Percentiles rank a stretch among this genome's conserved stretches.
These are phyloP conservation scores for Hypoxylon sp. DNA, from an alignment of 2,329 filamentous ascomycete genomes.

Conservation along the genomic window DNA sequence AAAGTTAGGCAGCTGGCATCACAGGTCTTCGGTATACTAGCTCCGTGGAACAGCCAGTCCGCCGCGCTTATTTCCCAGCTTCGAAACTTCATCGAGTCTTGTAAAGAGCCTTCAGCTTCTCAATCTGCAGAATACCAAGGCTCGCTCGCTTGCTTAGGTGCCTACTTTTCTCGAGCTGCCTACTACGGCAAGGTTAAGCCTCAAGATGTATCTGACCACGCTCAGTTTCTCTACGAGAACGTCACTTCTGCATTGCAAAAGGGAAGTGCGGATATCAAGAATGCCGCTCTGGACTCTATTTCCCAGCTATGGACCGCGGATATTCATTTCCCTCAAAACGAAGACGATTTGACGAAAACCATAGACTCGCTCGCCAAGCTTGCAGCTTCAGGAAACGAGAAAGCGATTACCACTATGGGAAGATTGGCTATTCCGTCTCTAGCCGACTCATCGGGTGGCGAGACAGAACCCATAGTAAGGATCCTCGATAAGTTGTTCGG, in stretches of 20 bases:
- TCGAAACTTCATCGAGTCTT: slow-evolving; percentile 47
- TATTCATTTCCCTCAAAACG: slow-evolving; percentile 48
- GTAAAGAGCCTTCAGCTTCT: slow-evolving; percentile 47
- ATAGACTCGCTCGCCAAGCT: slow-evolving; percentile 80
- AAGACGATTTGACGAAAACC: slow-evolving; percentile 69
- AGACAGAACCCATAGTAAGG: slow-evolving; percentile 60
- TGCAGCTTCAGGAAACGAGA: slow-evolving; percentile 74
- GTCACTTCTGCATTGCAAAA: slow-evolving; percentile 41
- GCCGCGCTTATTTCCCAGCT: slow-evolving; percentile 58
- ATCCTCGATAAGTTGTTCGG: slow-evolving; percentile 79
- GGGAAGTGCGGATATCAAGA: slow-evolving; percentile 47
- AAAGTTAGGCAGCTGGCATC: slow-evolving; percentile 76
- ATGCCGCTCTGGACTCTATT: slow-evolving; percentile 52
- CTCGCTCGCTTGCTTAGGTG: slow-evolving; percentile 51
- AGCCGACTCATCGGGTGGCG: slow-evolving; percentile 56
- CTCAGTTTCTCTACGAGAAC: slow-evolving; percentile 46
- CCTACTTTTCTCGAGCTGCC: slow-evolving; percentile 49
- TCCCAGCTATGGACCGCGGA: slow-evolving; percentile 55
- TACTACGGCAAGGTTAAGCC: slow-evolving; percentile 48
- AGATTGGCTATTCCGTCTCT: slow-evolving; percentile 74
- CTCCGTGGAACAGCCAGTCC: slow-evolving; percentile 71
- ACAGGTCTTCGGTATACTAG: slow-evolving; percentile 81
- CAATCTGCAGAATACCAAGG: slow-evolving; percentile 54
- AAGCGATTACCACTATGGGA: slow-evolving; percentile 85
- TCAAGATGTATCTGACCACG: slow-evolving; percentile 44